Base-by-base conservation (phyloP, 768 basidiomycete species). In the Calocera viscosa region DNA sequence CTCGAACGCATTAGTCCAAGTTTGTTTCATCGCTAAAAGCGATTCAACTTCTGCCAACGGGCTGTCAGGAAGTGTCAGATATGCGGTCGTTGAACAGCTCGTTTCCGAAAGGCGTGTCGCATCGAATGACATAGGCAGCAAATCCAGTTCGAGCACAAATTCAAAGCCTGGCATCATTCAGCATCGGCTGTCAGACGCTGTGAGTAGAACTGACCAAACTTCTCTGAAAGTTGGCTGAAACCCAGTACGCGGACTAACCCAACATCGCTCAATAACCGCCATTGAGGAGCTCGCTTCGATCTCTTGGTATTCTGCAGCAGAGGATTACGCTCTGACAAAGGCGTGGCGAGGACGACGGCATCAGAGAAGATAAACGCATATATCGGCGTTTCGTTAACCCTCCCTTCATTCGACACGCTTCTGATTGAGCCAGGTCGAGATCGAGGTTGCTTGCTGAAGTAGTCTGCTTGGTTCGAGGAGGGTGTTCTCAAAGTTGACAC, bases 281-380 rank as follows among this genome's bases (percentile, higher is more conserved):
- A 73, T 70, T 76, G 68, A 69, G 76, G 68, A 24, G 68, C 49
- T 14, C 49, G 26, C 76, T 70, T 47, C 30, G 60, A 64, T 19
- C 35, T 63, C 28, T 33, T 30, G 24, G 63, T 49, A 65, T 66
- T 73, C 68, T 68, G 68, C 75, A 73, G 74, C n/a, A 47, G 67
- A n/a, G 34, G 65, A 40, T 73, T 67, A 26, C 67, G 38, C 12
- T 71, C 67, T 67, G 69, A 53, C 0, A 68, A 68, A n/a, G 78
- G 76, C 26, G 76, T 76, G 19, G 84, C 81, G 32, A 91, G 73
- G n/a, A 91, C 70, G 63, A 89, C 73, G 34, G 91, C 67, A 73
- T 93, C 90, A 19, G 83, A 83, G 75, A 91, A 90, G 16, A 89
- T 81, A 66, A 84, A 78, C 17, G 74, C 77, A 63, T 79, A 78